Evolutionary conservation across 768 basidiomycete species (phyloP), one percentile per base, ranked within the genome.

Genomic region (Hygrophorus russula): DNA sequence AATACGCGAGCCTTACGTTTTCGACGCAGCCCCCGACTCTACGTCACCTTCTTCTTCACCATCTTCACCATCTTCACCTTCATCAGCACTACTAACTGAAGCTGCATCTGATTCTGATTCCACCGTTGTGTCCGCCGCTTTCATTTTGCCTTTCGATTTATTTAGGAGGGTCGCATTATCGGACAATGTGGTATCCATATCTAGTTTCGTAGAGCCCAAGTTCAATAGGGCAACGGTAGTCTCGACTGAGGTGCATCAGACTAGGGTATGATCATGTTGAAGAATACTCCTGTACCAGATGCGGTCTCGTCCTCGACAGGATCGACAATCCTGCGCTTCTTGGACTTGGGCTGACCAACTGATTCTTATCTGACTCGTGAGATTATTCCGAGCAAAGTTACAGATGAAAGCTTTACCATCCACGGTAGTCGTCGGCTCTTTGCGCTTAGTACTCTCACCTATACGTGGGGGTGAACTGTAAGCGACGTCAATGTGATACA

Each of bases 321-420:
- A 27, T 72, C 63, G 4, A 73, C 51, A 19, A 78, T 67, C 44
- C 70, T 69, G 39, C 77, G 61, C 53, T 66, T 74, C 59, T 82
- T 81, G 5, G 60, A 29, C 38, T 54, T 67, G 8, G 60, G 56
- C 19, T 53, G 58, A 47, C 62, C 35, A 1, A 50, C 41, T 10
- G 45, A 20, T 17, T 57, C 53, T 35, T 7, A 37, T 8, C 30
- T 30, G 30, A 36, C 19, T 31, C n/a, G 15, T 33, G 20, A 17
- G 27, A 20, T 15, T 10, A 2, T 8, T 18, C 34, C 51, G 29
- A 10, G 19, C 3, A 10, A 8, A 20, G 17, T 12, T n/a, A 32
- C 14, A 10, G 18, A 10, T 2, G 24, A 24, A 3, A 24, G 24
- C 15, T 19, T 12, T 32, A 52, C 47, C 44, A 30, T 37, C 41